Base-by-base conservation (phyloP, 2,329 filamentous ascomycete genomes). In the Ophiostoma sp. region DNA sequence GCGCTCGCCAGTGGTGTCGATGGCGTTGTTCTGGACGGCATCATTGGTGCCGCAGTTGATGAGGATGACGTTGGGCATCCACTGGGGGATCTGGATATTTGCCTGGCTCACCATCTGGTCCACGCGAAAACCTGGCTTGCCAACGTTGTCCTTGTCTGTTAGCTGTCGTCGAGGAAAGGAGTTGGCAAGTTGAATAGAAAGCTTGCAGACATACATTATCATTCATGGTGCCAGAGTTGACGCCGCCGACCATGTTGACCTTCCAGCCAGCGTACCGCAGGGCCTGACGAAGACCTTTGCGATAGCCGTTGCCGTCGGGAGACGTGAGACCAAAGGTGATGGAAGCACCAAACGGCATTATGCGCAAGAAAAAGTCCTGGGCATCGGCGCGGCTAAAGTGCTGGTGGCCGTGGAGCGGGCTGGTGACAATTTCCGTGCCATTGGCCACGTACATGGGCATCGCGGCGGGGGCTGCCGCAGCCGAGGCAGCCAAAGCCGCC, bases 341-440 rank as follows among this genome's bases (percentile, higher is more conserved):
- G 69, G 80, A 82, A 1, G 81, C 81, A 66, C 81, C 81, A 2
- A 83, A 77, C 2, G 81, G 77, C 78, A 83, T 81, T 73, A 82
- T 78, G 62, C 80, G 80, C 10, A 83, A 77, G n/a, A 31, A 60
- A 48, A 67, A 67, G 68, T 57, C 52, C 23, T 57, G 44, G 44
- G 44, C 44, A 20, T 48, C 44, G 15, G 44, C 44, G 44, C 44
- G 44, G 44, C 10, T 11, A 20, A 20, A 17, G 44, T 48, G 44
- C 44, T n/a, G 15, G 44, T 17, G 15, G 44, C 1, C 4, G 44
- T 48, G 10, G 39, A 41, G 44, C 15, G 17, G 44, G 15, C 44
- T n/a, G 15, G 44, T 20, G 15, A 48, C 10, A 11, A 48, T 48
- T 6, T 48, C 44, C 2, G 44, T 48, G 20, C 44, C 15, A 6